Evolutionary conservation across 2,329 filamentous ascomycete species (phyloP).

Genomic region (Thermoascus crustaceus): DNA sequence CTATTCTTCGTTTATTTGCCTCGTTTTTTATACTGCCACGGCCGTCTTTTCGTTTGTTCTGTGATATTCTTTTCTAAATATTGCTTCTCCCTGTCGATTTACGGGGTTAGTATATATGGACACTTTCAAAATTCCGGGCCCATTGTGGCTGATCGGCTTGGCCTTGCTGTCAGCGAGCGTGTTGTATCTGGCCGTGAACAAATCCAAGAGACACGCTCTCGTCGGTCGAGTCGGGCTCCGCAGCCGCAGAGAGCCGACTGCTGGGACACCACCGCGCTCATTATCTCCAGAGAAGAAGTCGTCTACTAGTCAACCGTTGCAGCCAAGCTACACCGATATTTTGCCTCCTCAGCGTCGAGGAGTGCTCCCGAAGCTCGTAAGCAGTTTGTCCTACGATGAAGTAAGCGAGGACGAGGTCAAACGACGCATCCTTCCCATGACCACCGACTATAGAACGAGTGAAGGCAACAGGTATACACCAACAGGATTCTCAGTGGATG

Average conservation of each 20-base stretch:
- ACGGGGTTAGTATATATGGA: slow-evolving; percentile 13
- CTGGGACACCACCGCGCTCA: slow-evolving; percentile 46
- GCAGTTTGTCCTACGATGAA: slow-evolving; percentile 13
- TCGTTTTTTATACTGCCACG: no score
- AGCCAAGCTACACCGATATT: slow-evolving; percentile 36
- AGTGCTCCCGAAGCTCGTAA: slow-evolving; percentile 30
- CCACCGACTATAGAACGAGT: slow-evolving; percentile 30
- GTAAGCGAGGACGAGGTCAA: slow-evolving; percentile 25
- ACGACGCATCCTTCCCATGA: slow-evolving; percentile 33
- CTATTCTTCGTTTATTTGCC: no score
- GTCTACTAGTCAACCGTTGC: slow-evolving; percentile 19
- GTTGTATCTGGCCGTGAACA: slow-evolving; percentile 21
- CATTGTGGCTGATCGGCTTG: slow-evolving; percentile 17
- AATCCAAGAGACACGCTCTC: slow-evolving; percentile 31
- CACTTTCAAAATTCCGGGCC: slow-evolving; percentile 8
- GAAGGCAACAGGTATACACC: slow-evolving; percentile 46
- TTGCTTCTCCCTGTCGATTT: not conserved
- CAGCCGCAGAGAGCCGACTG: slow-evolving; percentile 37
- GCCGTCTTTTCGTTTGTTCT: no score
- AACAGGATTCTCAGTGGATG: slow-evolving; percentile 61
- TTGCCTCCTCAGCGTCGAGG: slow-evolving; percentile 48
- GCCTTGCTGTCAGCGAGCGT: slow-evolving; percentile 15
- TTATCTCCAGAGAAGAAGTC: slow-evolving; percentile 43
- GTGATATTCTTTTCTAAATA: no score
- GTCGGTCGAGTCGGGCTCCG: slow-evolving; percentile 31